Base-by-base conservation (phyloP, 2,329 filamentous ascomycete genomes). In the Arthroderma sp. region DNA sequence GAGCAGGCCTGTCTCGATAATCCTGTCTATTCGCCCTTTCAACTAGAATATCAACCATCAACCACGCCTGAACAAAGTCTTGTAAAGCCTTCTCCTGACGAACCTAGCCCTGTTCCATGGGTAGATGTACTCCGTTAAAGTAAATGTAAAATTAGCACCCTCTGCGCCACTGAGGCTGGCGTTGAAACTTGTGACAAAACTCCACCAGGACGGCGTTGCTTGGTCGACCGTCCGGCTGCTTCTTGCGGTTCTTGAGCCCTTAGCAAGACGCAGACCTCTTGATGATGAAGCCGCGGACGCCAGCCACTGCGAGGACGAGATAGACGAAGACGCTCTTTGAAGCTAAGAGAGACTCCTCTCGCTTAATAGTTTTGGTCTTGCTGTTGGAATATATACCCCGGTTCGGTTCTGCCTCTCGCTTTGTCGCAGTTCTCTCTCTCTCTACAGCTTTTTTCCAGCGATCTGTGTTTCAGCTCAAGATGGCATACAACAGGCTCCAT, bases 401-500 rank as follows among this genome's bases (percentile, higher is more conserved):
- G n/a, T 11, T 9, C 7, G 17, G 5, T 17, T 17, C 38, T 41
- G 38, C 39, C 3, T 23, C n/a, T 17, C n/a, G 38, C 39, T 19
- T 3, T 4, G 7, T 8, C 9, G n/a, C 39, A 19, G 17, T 8
- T 41, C 13, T 41, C 11, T 15, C 37, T 38, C 37, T 38, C 6
- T 13, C 37, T 7, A n/a, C 37, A 38, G 37, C 11, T 41, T 13
- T 39, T 39, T 4, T 39, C 5, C 38, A 4, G 19, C 4, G 15
- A 43, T 7, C 39, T 43, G n/a, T 19, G 21, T 17, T 17, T 1
- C n/a, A 9, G n/a, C 17, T 9, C 15, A 55, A 55, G 13, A 55
- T 55, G 54, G 33, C 54, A 8, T 55, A 55, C 54, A 55, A 55
- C 39, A 35, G 54, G 25, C 37, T 55, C 44, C 37, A 41, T 17